Conservation (phyloP, 331 rosid species). For the Cucumis variabilis region DNA sequence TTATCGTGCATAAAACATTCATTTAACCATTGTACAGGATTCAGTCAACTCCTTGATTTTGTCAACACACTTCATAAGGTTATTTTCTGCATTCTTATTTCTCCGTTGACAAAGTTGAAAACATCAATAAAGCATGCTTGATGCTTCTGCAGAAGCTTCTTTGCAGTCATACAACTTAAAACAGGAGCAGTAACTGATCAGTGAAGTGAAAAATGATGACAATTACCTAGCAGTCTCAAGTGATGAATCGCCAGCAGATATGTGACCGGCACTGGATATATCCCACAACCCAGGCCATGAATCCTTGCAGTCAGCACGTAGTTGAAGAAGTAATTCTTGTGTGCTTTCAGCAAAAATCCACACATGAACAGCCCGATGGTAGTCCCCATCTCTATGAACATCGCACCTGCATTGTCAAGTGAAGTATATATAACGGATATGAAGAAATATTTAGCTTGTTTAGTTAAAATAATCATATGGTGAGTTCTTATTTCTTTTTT, state of each 20-base stretch:
- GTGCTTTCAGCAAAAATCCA: conserved; percentile 90
- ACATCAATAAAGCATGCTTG: not conserved
- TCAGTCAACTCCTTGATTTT: not conserved
- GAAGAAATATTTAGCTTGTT: not conserved
- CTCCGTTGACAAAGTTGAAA: not conserved
- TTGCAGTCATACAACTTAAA: not conserved
- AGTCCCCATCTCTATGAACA: conserved; percentile 94
- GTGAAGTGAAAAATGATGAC: not conserved
- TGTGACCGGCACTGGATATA: conserved; percentile 92
- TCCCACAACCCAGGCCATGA: conserved; percentile 94
- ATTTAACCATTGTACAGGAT: not conserved
- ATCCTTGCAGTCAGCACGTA: conserved; percentile 78
- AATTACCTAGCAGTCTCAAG: conserved; percentile 75
- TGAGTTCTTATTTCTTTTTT: not conserved
- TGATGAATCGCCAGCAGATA: conserved; percentile 81
- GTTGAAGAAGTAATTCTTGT: conserved; percentile 79
- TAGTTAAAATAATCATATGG: not conserved
- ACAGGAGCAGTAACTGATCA: not conserved
- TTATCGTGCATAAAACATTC: not conserved
- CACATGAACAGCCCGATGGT: conserved; percentile 90
- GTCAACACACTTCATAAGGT: not conserved
- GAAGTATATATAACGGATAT: not conserved
- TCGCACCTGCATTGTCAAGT: conserved; percentile 49
- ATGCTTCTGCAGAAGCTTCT: not conserved
- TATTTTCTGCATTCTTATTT: not conserved